Evolutionary conservation across 202 grass and related monocot genomes (phyloP).

Genomic region (Carex sylvatica): DNA sequence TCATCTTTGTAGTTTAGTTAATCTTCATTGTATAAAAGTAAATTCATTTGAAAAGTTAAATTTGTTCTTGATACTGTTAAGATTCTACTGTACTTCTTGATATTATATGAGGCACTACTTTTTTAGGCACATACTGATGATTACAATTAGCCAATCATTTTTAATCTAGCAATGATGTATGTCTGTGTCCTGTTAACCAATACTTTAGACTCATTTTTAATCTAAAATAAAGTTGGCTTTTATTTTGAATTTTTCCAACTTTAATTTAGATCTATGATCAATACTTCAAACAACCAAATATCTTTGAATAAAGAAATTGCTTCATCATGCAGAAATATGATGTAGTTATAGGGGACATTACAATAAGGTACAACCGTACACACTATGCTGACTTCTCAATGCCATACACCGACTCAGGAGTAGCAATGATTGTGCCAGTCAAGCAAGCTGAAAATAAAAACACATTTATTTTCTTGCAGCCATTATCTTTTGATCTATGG

Average conservation of each 20-base stretch:
- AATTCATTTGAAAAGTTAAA: background rate
- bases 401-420: conserved; percentile 45
- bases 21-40: background rate
- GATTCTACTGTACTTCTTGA: too few relatives aligned
- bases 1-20: background rate
- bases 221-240: too few relatives aligned
- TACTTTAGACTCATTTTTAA: too few relatives aligned
- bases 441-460: conserved; percentile 23
- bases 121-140: too few relatives aligned
- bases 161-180: too few relatives aligned
- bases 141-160: too few relatives aligned
- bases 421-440: conserved; percentile 51
- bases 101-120: too few relatives aligned
- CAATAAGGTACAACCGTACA: conserved; percentile 39
- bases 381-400: conserved; percentile 36
- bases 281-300: too few relatives aligned
- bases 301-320: too few relatives aligned
- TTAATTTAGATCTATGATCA: background rate
- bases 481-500: conserved; percentile 38
- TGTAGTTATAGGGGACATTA: conserved; percentile 41
- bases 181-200: too few relatives aligned
- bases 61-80: background rate
- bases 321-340: too few relatives aligned
- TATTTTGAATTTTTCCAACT: background rate
- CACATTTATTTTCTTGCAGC: conserved; percentile 50